Conservation (phyloP, 768 basidiomycete species). For the Mycena polygramma region DNA sequence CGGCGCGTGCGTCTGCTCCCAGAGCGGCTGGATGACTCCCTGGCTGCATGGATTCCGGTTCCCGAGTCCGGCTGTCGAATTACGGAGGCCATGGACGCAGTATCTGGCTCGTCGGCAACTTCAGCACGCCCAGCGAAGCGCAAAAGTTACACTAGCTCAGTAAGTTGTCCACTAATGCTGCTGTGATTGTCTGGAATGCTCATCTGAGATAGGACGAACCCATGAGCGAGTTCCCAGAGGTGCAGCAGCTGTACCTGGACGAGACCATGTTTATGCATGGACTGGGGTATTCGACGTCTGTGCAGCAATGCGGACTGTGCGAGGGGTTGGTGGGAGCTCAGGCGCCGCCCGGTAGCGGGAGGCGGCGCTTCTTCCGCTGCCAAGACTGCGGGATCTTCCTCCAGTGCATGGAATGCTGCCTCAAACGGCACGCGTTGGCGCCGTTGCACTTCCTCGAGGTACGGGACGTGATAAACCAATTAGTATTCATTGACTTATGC, state of each 20-base stretch:
- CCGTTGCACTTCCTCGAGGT: conserved; percentile 15
- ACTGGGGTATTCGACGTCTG: not conserved
- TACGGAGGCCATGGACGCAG: not conserved
- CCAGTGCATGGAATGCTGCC: conserved; percentile 20
- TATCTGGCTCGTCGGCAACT: not conserved
- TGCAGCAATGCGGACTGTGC: conserved; percentile 6
- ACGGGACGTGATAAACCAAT: not conserved
- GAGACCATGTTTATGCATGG: conserved; percentile 8
- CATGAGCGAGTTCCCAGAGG: conserved; percentile 9
- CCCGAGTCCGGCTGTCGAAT: not conserved
- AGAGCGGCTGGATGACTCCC: not conserved
- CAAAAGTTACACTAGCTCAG: conserved; percentile 10
- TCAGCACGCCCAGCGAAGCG: not conserved
- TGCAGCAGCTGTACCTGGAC: conserved; percentile 7
- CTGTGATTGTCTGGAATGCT: not conserved
- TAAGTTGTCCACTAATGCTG: not conserved
- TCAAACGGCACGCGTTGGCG: not conserved
- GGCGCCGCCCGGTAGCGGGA: not conserved
- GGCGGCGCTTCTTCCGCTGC: conserved; percentile 18
- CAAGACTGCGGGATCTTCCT: conserved; percentile 12
- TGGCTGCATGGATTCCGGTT: conserved; percentile 10
- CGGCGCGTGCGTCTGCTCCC: not conserved
- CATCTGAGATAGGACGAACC: conserved; percentile 6
- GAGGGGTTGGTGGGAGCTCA: not conserved
- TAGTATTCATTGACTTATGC: not conserved